phyloP scores from a whole-genome alignment of 257 asterid genomes.

The Leptodermis oblonga region DNA sequence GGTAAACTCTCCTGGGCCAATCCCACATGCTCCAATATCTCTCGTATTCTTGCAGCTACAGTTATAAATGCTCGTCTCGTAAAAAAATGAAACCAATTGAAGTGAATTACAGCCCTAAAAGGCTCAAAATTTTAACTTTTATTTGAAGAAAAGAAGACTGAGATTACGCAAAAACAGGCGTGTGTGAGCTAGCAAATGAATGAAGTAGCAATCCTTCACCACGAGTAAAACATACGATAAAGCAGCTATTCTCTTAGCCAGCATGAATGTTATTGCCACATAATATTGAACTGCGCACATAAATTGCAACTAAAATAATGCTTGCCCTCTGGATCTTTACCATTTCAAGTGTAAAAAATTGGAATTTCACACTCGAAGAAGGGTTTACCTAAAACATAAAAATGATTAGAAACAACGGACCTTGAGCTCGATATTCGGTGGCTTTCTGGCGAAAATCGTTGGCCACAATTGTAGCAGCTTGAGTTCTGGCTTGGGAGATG shows the following conservation, averaged over 20 bases:
- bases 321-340: background rate
- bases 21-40: conserved; percentile 90
- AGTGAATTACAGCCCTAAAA: background rate
- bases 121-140: background rate
- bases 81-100: background rate
- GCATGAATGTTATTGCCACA: background rate
- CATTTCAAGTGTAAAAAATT: background rate
- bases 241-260: background rate
- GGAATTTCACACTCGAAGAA: background rate
- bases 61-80: conserved; percentile 18
- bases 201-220: background rate
- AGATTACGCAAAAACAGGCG: background rate
- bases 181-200: background rate
- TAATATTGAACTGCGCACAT: background rate
- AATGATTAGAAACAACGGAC: conserved; percentile 22
- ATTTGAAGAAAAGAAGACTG: background rate
- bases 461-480: conserved; percentile 84
- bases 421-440: conserved; percentile 84
- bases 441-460: conserved; percentile 92
- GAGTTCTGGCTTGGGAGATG: conserved; percentile 86
- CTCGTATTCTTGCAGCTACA: conserved; percentile 87
- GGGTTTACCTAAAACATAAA: background rate
- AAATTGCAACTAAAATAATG: background rate
- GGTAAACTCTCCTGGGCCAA: conserved; percentile 93
- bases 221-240: background rate